A percentile compares a stretch with the other conserved stretches of the same genome.
These are phyloP conservation scores for Sporothrix dimorphospora DNA, from an alignment of 2,329 filamentous ascomycete species.

Conservation along the genomic window DNA sequence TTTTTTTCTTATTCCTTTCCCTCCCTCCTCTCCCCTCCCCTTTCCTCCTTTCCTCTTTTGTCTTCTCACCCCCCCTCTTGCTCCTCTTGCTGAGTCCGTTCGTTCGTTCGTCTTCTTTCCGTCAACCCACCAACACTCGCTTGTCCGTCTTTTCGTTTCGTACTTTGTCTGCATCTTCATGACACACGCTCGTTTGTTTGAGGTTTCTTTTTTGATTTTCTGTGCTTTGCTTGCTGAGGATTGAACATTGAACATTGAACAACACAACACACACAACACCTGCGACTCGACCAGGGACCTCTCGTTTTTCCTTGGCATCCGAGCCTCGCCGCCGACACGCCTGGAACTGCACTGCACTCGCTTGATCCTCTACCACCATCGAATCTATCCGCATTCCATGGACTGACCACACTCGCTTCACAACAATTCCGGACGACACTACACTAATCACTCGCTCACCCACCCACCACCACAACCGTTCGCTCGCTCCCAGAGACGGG, in stretches of 20 bases:
- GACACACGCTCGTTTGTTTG: slow-evolving; percentile 10
- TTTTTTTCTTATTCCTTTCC: neutral
- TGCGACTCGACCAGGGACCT: neutral
- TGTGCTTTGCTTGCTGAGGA: neutral
- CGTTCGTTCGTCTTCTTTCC: neutral
- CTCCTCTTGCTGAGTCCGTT: neutral
- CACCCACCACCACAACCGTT: neutral
- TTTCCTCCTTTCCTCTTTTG: neutral
- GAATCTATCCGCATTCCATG: neutral
- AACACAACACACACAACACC: neutral
- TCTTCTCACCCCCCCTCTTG: neutral
- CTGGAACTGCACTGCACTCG: neutral
- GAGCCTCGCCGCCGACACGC: neutral
- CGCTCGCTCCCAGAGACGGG: neutral
- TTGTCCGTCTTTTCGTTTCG: neutral
- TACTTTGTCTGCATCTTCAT: slow-evolving; percentile 12
- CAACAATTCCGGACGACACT: neutral
- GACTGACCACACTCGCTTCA: neutral
- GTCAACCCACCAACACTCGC: slow-evolving; percentile 5
- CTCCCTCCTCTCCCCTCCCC: neutral
- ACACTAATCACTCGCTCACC: neutral
- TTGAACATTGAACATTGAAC: neutral
- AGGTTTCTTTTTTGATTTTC: neutral
- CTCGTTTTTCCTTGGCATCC: slow-evolving; percentile 12
- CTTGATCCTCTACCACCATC: neutral